Percentiles rank a stretch among this genome's conserved stretches.
Evolutionary conservation across 2,329 filamentous ascomycete species (phyloP).

Genomic region (Trichoderma lentiforme): DNA sequence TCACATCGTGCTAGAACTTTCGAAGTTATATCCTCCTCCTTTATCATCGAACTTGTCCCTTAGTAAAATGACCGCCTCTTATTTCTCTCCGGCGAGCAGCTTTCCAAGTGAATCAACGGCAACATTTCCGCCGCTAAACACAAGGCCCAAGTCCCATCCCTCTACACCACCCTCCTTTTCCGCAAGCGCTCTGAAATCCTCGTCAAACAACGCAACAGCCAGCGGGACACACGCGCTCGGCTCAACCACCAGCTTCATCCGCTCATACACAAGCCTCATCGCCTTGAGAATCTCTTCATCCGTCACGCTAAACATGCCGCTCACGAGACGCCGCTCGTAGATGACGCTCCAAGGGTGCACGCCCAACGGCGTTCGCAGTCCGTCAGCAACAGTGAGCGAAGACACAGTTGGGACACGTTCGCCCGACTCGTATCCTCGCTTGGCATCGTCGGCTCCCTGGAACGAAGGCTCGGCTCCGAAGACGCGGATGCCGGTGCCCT

Average conservation of each 20-base stretch:
- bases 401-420: conserved; percentile 64
- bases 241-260: conserved; percentile 88
- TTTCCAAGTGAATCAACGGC: conserved; percentile 51
- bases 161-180: conserved; percentile 65
- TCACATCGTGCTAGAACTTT: not conserved
- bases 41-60: not conserved
- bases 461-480: conserved; percentile 85
- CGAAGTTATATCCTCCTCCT: not conserved
- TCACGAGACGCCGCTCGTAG: conserved; percentile 65
- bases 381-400: conserved; percentile 82
- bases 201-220: conserved; percentile 78
- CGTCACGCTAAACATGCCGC: conserved; percentile 67
- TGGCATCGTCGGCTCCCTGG: conserved; percentile 79
- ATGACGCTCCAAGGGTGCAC: conserved; percentile 73
- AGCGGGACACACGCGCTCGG: conserved; percentile 82
- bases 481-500: conserved; percentile 68
- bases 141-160: conserved; percentile 68
- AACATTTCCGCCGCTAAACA: conserved; percentile 61
- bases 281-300: conserved; percentile 80
- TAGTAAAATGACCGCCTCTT: not conserved
- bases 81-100: conserved; percentile 38
- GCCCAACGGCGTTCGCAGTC: conserved; percentile 79
- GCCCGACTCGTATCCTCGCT: conserved; percentile 64
- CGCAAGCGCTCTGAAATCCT: conserved; percentile 72
- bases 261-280: conserved; percentile 75